Evolutionary conservation across 441 rosid species (phyloP).

Genomic region (Mallotus japonicus): DNA sequence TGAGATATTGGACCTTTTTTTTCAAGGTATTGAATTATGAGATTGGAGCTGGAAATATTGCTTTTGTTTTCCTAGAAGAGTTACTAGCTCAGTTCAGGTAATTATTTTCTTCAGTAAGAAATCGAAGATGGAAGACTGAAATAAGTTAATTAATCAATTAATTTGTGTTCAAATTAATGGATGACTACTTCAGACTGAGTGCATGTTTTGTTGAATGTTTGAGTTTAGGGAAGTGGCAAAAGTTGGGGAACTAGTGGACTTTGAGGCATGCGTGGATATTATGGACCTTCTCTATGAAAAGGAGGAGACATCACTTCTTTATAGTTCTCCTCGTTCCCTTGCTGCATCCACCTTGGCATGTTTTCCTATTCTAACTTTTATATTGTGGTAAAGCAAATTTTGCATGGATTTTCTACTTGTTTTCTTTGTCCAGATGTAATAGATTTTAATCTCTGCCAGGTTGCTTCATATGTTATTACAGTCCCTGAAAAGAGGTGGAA

Average conservation of each 20-base stretch:
- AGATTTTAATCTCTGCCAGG: constrained; percentile 42
- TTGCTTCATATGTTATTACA: constrained; percentile 63
- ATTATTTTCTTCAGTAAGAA: constrained; percentile 29
- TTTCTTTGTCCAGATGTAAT: constrained; percentile 7
- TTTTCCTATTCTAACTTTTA: constrained; percentile 16
- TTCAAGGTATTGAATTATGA: constrained; percentile 62
- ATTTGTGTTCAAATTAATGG: not conserved
- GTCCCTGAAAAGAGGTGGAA: constrained; percentile 69
- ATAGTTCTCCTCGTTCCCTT: constrained; percentile 50
- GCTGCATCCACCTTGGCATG: constrained; percentile 76
- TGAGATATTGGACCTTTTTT: constrained; percentile 9
- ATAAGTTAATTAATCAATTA: not conserved
- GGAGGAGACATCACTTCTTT: constrained; percentile 56
- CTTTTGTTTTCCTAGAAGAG: constrained; percentile 58
- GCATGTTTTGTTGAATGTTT: constrained; percentile 5
- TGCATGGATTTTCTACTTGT: constrained; percentile 14
- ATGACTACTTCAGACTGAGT: constrained; percentile 5
- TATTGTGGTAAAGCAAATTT: not conserved
- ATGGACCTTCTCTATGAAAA: constrained; percentile 88
- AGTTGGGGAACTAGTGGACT: constrained; percentile 59
- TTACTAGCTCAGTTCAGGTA: constrained; percentile 59
- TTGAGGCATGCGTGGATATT: constrained; percentile 75
- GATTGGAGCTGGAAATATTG: constrained; percentile 55
- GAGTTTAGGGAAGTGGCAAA: constrained; percentile 61
- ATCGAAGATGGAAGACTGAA: not conserved